These are phyloP conservation scores for Withania somnifera DNA, from an alignment of 305 asterid genomes.

Conservation along the genomic window DNA sequence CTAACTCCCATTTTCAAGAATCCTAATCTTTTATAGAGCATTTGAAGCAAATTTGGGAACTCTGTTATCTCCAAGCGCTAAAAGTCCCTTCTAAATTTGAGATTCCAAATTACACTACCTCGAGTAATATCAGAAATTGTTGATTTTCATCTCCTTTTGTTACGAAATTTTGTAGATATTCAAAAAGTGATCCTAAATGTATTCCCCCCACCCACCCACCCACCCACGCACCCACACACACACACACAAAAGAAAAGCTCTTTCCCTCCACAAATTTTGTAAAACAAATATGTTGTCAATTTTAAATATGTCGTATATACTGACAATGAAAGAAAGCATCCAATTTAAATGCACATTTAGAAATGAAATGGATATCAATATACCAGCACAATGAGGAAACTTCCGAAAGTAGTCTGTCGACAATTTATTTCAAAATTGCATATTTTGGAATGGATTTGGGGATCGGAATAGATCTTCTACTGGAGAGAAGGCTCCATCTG, in stretches of 20 bases:
- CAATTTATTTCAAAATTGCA: no score
- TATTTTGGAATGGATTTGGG: neutral
- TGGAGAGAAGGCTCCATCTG: neutral
- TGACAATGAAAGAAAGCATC: neutral
- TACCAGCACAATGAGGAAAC: neutral
- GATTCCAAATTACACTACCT: neutral
- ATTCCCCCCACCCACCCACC: no score
- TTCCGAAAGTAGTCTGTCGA: neutral
- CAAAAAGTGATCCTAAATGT: neutral
- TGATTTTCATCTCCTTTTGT: neutral
- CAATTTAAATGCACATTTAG: neutral
- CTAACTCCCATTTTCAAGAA: no score
- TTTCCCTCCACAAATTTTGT: neutral
- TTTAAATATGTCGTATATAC: neutral
- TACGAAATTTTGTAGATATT: neutral
- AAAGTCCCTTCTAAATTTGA: neutral
- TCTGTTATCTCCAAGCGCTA: neutral
- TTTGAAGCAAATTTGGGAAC: neutral
- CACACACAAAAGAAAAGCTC: no score
- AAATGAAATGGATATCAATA: neutral
- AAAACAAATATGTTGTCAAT: neutral
- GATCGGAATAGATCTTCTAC: neutral
- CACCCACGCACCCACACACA: no score
- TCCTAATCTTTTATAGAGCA: neutral
- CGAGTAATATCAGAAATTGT: neutral